phyloP scores from a whole-genome alignment of 768 basidiomycete species.

The Zangia roseola region DNA sequence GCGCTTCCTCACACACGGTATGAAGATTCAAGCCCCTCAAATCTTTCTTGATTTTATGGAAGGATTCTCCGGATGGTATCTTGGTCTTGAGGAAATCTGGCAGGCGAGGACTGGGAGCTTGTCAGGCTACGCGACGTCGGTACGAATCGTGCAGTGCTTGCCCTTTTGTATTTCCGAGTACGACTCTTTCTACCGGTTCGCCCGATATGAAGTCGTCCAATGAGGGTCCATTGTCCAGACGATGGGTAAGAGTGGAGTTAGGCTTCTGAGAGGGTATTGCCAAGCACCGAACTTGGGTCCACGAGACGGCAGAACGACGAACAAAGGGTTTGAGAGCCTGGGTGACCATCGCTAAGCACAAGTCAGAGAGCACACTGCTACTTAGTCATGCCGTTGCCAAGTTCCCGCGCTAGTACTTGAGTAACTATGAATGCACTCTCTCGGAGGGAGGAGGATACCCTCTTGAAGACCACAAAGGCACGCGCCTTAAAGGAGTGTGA shows the following conservation, averaged over 20 bases:
- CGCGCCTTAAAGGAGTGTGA: slow-evolving; percentile 80
- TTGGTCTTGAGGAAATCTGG: slow-evolving; percentile 88
- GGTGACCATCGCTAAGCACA: slow-evolving; percentile 8
- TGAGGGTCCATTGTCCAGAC: slow-evolving; percentile 64
- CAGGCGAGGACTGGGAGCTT: slow-evolving; percentile 65
- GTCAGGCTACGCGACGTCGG: neutral
- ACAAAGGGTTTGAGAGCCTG: slow-evolving; percentile 10
- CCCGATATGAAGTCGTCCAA: slow-evolving; percentile 82
- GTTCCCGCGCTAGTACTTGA: slow-evolving; percentile 8
- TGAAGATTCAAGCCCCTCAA: slow-evolving; percentile 87
- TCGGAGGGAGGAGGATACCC: slow-evolving; percentile 82
- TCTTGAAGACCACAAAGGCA: slow-evolving; percentile 79
- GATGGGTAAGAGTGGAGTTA: slow-evolving; percentile 48
- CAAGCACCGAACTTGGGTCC: slow-evolving; percentile 38
- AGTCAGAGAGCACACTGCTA: neutral
- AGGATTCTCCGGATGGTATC: slow-evolving; percentile 87
- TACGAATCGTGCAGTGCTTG: slow-evolving; percentile 32
- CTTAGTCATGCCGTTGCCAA: neutral
- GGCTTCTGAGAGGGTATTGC: slow-evolving; percentile 43
- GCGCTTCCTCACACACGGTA: slow-evolving; percentile 97
- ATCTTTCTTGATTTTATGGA: slow-evolving; percentile 92
- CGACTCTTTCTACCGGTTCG: slow-evolving; percentile 52
- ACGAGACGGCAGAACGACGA: slow-evolving; percentile 6
- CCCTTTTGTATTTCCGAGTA: slow-evolving; percentile 72
- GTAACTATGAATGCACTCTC: slow-evolving; percentile 92